These are phyloP conservation scores for Triadica sebifera DNA, from an alignment of 345 rosid genomes.

Conservation along the genomic window DNA sequence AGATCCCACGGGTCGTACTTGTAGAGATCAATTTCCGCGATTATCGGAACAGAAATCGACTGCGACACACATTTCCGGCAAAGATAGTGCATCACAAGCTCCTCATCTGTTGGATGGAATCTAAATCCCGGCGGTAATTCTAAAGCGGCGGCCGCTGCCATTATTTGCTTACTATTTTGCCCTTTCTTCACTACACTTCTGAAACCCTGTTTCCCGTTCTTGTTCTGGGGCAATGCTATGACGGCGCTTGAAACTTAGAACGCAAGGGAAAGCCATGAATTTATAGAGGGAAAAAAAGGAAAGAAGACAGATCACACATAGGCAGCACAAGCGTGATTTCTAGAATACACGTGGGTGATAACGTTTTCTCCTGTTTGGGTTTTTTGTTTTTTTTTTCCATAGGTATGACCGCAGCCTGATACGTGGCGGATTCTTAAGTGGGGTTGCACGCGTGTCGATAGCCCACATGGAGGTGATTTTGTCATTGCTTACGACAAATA, in stretches of 20 bases:
- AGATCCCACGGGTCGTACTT: slow-evolving; percentile 83
- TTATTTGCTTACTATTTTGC: slow-evolving; percentile 17
- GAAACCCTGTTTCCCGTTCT: background rate
- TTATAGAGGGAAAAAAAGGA: slow-evolving; percentile 40
- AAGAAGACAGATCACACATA: slow-evolving; percentile 26
- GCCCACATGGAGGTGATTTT: slow-evolving; percentile 45
- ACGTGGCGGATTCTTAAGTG: slow-evolving; percentile 54
- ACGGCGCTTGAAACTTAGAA: slow-evolving; percentile 65
- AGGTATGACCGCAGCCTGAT: slow-evolving; percentile 26
- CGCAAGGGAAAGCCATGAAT: slow-evolving; percentile 36
- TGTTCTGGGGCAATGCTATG: background rate
- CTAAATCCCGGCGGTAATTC: slow-evolving; percentile 90
- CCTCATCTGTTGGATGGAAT: slow-evolving; percentile 97
- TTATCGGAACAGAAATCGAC: slow-evolving; percentile 62
- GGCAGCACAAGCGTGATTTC: slow-evolving; percentile 41
- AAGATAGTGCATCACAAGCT: slow-evolving; percentile 89
- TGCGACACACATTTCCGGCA: slow-evolving; percentile 79
- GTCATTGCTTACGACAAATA: slow-evolving; percentile 80
- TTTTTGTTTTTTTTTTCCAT: slow-evolving; percentile 8
- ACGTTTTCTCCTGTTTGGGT: slow-evolving; percentile 7
- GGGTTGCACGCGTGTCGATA: slow-evolving; percentile 38
- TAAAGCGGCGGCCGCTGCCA: slow-evolving; percentile 40
- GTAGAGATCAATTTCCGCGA: slow-evolving; percentile 86
- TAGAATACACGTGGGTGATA: slow-evolving; percentile 47
- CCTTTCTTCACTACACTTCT: background rate